Base-by-base conservation (phyloP, 306 rosid species). In the Coriaria nepalensis region DNA sequence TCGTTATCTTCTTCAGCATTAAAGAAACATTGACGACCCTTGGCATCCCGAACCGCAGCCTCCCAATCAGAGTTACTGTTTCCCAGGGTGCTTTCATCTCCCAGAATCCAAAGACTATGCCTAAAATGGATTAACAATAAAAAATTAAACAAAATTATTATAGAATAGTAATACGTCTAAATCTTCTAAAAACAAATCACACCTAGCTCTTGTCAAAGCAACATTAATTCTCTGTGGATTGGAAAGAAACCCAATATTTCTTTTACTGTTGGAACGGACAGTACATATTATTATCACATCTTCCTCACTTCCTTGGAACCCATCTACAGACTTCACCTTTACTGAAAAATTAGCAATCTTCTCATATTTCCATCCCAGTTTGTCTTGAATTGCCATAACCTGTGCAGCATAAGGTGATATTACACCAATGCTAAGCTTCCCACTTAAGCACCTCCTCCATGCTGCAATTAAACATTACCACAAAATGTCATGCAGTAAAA, bases 351-450 rank as follows among this genome's bases (percentile, higher is more conserved):
- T 78, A 10, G 49, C 49, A 5, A 29, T 8, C 2, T 12, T 41
- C 9, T 46, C 53, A 63, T 60, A 77, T 56, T 43, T 64, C 6
- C 40, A 45, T 6, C 66, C 74, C 35, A 77, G 56, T 36, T 48
- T 61, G 29, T 60, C 67, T 47, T 68, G 68, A 55, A 81, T 66
- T 0, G 77, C 75, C 33, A 13, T 55, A 15, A 74, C 79, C 63
- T 77, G 85, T 14, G 85, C 92, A 39, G 77, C 67, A 63, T 77
- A 81, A 10, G 90, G 84, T 35, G 90, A 80, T 38, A 80, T 68
- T 35, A 73, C 56, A 56, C 90, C 90, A 35, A 80, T 54, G 42
- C 70, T 50, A 9, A 80, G 35, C 10, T 53, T 57, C 53, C 62
- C 54, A 7, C 59, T 49, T 32, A 63, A 61, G 20, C 13, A 55